Evolutionary conservation across 1,284 basidiomycete species (phyloP).

Genomic region (Coniophora puteana): DNA sequence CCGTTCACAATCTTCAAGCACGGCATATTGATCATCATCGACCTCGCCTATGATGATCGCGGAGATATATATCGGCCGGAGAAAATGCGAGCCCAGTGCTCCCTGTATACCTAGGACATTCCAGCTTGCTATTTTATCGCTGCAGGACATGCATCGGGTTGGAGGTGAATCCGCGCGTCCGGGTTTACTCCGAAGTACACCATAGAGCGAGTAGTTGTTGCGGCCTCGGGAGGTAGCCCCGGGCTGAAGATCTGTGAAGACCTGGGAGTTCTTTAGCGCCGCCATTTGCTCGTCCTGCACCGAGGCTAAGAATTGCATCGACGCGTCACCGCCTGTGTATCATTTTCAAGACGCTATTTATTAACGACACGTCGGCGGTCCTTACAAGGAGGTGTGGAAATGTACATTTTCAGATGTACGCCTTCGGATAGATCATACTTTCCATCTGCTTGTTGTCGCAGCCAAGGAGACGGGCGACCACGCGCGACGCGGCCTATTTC

Average conservation of each 20-base stretch:
- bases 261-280: constrained; percentile 52
- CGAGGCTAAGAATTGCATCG: constrained; percentile 72
- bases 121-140: constrained; percentile 89
- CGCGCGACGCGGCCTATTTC: constrained; percentile 45
- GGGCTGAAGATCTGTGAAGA: constrained; percentile 32
- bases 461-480: constrained; percentile 39
- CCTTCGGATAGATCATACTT: constrained; percentile 48
- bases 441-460: constrained; percentile 32
- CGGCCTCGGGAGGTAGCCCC: constrained; percentile 64
- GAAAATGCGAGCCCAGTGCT: constrained; percentile 55
- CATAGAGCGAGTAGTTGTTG: constrained; percentile 69
- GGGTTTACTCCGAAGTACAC: constrained; percentile 86
- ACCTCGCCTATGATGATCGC: constrained; percentile 74
- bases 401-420: constrained; percentile 67
- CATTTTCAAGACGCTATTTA: constrained; percentile 6
- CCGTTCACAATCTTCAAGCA: constrained; percentile 55
- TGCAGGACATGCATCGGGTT: constrained; percentile 83
- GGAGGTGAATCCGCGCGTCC: constrained; percentile 82
- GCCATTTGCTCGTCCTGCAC: constrained; percentile 71
- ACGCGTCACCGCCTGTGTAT: constrained; percentile 82
- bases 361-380: constrained; percentile 8
- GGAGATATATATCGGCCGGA: constrained; percentile 64
- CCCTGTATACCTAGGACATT: constrained; percentile 83
- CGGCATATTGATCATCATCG: constrained; percentile 32
- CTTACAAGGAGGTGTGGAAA: constrained; percentile 89